phyloP scores from a whole-genome alignment of 2,329 filamentous ascomycete genomes.

The Trichoderma atrobrunneum region DNA sequence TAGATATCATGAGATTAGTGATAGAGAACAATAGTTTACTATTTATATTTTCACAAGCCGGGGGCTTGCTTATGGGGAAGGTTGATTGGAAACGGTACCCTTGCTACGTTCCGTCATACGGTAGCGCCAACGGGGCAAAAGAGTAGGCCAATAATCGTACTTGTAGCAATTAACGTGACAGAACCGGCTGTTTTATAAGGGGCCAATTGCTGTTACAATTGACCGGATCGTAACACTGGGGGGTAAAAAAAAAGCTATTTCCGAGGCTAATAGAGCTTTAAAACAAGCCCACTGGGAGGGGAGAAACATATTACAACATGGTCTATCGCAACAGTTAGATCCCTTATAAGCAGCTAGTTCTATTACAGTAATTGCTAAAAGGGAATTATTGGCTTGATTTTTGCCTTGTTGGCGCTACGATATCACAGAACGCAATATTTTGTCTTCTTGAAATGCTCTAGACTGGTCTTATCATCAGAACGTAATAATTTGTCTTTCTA shows the following conservation, averaged over 20 bases:
- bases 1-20: neutral
- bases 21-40: neutral
- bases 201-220: neutral
- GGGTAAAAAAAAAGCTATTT: rapidly evolving
- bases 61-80: neutral
- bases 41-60: neutral
- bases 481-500: no score
- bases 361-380: neutral
- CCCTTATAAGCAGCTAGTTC: neutral
- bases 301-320: neutral
- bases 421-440: neutral
- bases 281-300: neutral
- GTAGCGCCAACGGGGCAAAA: neutral
- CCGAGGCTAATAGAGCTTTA: neutral
- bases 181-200: neutral
- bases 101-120: neutral
- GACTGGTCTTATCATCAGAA: no score
- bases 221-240: neutral
- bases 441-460: no score
- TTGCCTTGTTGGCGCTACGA: neutral
- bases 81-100: neutral
- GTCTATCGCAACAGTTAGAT: neutral
- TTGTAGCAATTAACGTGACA: neutral
- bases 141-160: neutral
- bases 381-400: neutral